Percentiles rank a stretch among this genome's conserved stretches.
Evolutionary conservation across 2,329 filamentous ascomycete genomes (phyloP).

Genomic region (Mollisia scopiformis): DNA sequence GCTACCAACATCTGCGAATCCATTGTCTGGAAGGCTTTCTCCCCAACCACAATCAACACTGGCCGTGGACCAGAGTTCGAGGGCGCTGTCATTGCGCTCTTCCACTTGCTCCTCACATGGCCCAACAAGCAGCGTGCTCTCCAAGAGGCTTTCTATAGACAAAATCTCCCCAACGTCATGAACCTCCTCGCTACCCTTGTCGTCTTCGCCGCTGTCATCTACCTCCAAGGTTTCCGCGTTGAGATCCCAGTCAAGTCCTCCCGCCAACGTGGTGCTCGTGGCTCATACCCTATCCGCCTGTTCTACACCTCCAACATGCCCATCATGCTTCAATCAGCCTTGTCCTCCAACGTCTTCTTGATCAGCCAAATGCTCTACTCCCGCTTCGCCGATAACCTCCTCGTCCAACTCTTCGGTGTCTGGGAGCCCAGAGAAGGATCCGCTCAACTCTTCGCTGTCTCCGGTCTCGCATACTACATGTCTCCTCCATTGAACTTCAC

Average conservation of each 20-base stretch:
- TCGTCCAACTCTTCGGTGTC: constrained; percentile 95
- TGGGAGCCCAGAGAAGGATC: constrained; percentile 98
- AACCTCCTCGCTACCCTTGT: constrained; percentile 91
- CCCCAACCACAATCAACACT: constrained; percentile 98
- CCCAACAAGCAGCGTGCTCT: constrained; percentile 98
- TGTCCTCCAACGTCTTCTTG: constrained; percentile 98
- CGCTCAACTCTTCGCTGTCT: constrained; percentile 90
- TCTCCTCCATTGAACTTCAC: constrained; percentile 97
- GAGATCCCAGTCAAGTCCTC: constrained; percentile 99
- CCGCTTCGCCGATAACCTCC: constrained; percentile 97
- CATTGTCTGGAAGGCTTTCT: constrained; percentile 99
- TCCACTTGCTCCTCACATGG: constrained; percentile 98
- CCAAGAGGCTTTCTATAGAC: constrained; percentile 97
- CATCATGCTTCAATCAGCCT: constrained; percentile 98
- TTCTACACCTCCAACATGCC: constrained; percentile 99
- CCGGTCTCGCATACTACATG: constrained; percentile 99
- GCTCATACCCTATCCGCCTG: constrained; percentile 95
- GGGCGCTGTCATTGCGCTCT: constrained; percentile 95
- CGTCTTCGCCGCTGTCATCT: constrained; percentile 98
- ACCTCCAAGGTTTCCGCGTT: constrained; percentile 98
- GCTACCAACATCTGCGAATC: constrained; percentile 99
- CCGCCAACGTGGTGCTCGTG: constrained; percentile 97
- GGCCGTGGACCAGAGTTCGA: constrained; percentile 98
- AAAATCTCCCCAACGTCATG: constrained; percentile 99
- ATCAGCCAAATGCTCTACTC: constrained; percentile 99